Evolutionary conservation across 1,139 yeast genomes (phyloP), one percentile per base, ranked within the genome.

Genomic region (Debaryomyces sp.): DNA sequence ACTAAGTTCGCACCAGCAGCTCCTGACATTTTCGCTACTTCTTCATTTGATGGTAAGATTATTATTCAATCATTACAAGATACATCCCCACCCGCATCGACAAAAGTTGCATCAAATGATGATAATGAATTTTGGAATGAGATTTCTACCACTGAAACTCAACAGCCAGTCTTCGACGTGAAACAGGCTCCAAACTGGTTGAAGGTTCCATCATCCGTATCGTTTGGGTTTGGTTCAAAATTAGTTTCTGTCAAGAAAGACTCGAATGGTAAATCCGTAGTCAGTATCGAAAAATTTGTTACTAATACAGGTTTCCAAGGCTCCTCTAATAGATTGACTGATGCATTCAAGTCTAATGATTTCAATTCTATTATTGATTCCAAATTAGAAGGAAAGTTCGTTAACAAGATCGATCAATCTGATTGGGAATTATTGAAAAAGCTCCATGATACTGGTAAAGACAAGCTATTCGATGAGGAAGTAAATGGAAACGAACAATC

Each of bases 181-280:
- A 74, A 78, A 52, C 96, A 91, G 68, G 96, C 98, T 21, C 99
- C 99, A 39, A 66, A 73, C 50, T 95, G 99, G 99, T 80, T 90
- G 54, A 81, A 81, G 54, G 78, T 87, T 54, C 91, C 91, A n/a
- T 75, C 81, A 3, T 77, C 86, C 43, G 97, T 87, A 8, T 75
- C 84, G 5, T 95, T 95, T 74, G 99, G 97, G 0, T 94, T 91
- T 70, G 99, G 99, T 48, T 96, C 97, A 39, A 90, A 89, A 68
- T 68, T 94, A 43, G 96, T 88, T 6, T 67, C 77, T 8, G 82
- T 89, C 27, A 65, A 68, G 39, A 72, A 75, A 32, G 68, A 63
- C 43, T 67, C 71, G 7, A 70, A 70, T 26, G 77, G 77, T 37
- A 66, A 75, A 29, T 73, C 81, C 10, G 62, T 72, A 12, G 75